A percentile compares a stretch with the other conserved stretches of the same genome.
Conservation (phyloP, 495 filamentous ascomycete species). For the Penicillium steckii region DNA sequence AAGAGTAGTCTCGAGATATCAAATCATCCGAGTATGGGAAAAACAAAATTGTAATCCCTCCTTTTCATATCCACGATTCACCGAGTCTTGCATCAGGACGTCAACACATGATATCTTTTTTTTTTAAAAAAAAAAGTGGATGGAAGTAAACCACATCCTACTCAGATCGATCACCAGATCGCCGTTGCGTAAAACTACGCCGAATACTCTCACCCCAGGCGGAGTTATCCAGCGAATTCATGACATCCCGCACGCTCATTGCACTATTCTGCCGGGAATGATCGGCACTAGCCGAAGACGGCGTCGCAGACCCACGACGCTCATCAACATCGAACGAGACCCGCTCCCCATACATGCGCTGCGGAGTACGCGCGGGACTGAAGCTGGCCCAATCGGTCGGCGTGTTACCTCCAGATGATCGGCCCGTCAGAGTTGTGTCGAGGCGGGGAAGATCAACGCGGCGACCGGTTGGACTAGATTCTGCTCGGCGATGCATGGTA, state of each 20-base stretch:
- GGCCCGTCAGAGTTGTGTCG: conserved; percentile 38
- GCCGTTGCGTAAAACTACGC: conserved; percentile 78
- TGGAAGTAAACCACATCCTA: background rate
- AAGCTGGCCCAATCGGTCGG: conserved; percentile 49
- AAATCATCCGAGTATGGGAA: conserved; percentile 14
- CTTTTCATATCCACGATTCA: conserved; percentile 15
- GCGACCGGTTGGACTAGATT: conserved; percentile 26
- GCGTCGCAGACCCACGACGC: conserved; percentile 7
- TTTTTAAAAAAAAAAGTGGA: background rate
- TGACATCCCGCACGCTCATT: conserved; percentile 74
- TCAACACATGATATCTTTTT: background rate
- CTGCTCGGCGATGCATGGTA: conserved; percentile 20
- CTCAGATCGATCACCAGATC: conserved; percentile 39
- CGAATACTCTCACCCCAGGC: conserved; percentile 92
- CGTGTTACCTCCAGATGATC: conserved; percentile 26
- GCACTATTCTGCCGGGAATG: conserved; percentile 56
- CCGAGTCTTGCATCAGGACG: conserved; percentile 13
- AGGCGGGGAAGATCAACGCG: conserved; percentile 32
- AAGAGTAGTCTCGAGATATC: conserved; percentile 7
- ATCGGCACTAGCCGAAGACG: conserved; percentile 7
- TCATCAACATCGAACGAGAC: conserved; percentile 30
- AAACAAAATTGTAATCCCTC: conserved; percentile 3
- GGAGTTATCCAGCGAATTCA: conserved; percentile 79
- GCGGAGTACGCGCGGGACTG: conserved; percentile 42
- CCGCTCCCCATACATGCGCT: conserved; percentile 29